Conservation (phyloP, 331 rosid species). For the Saraca asoca region DNA sequence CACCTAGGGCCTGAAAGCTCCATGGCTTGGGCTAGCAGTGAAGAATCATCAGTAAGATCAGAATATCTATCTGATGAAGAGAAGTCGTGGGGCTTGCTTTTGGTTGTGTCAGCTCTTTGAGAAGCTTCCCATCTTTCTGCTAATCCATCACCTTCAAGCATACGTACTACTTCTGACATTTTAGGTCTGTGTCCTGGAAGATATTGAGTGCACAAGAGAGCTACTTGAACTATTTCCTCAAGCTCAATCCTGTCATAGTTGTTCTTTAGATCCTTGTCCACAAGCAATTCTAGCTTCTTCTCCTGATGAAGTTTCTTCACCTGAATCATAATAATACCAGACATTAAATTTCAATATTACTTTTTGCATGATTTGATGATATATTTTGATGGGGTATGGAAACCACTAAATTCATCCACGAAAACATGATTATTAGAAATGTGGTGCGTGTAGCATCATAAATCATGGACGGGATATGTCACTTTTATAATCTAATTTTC, state of each 20-base stretch:
- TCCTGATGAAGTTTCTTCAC: conserved; percentile 84
- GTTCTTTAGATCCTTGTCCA: conserved; percentile 81
- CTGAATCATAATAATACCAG: conserved; percentile 42
- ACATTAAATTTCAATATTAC: neutral
- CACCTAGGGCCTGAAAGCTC: conserved; percentile 98
- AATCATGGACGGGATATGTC: too few species aligned
- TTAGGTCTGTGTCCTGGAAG: conserved; percentile 87
- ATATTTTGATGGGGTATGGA: too few species aligned
- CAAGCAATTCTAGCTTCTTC: conserved; percentile 82
- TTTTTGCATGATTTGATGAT: too few species aligned
- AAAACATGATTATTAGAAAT: too few species aligned
- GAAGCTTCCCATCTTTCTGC: conserved; percentile 97
- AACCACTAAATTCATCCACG: too few species aligned
- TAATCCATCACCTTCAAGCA: conserved; percentile 98
- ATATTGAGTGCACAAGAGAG: conserved; percentile 91
- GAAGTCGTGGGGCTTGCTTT: conserved; percentile 63
- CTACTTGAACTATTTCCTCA: conserved; percentile 94
- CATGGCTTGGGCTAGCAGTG: conserved; percentile 91
- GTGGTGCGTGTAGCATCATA: too few species aligned
- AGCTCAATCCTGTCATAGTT: conserved; percentile 81
- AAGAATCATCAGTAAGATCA: conserved; percentile 92
- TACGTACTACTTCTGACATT: conserved; percentile 93
- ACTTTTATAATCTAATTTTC: too few species aligned
- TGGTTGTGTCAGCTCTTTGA: conserved; percentile 64
- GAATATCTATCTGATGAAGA: conserved; percentile 87